Evolutionary conservation across 192 early-diverging fungal species (phyloP), one percentile per base, ranked within the genome.

Genomic region (Coemansia reversa): DNA sequence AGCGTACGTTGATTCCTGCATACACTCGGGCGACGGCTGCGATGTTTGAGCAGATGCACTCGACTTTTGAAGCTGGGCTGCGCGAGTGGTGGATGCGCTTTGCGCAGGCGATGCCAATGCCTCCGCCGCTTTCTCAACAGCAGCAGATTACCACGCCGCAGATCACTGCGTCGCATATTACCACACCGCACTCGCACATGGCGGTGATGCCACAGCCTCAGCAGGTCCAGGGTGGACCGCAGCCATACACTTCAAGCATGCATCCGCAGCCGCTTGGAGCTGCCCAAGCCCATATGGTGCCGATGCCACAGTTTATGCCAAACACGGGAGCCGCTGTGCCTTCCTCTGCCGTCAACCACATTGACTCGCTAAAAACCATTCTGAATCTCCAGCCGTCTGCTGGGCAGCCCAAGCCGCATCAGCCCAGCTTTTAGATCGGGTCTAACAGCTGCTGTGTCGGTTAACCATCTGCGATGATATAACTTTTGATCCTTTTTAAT

Each of bases 41-140:
- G 25, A 81, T 81, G 79, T 81, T 81, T 70, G 73, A 76, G 63
- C 79, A 81, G 61, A 81, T 81, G 74, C 73, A 81, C 29, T 30
- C 70, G 25, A 76, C 79, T 0, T 81, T 81, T 51, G 72, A 80
- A 55, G 61, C 67, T 30, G 76, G 76, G 9, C 48, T 79, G 66
- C 76, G 67, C 35, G 76, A 79, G 66, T 79, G 76, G 76, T 79
- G 76, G 76, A 52, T 62, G 48, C 76, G 76, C 20, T 72, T 73
- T 73, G 76, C 67, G 6, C 76, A 79, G 51, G 63, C 72, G 51
- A 73, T 73, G 70, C 70, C 69, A 7, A 67, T 69, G 22, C 75
- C 58, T 5, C 75, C 75, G 22, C 75, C 59, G 3, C 75, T 69
- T 24, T 67, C 66, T 33, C 48, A 32, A 7, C 30, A 32, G 30